Evolutionary conservation across 1,139 yeast species (phyloP).

Genomic region (Spathaspora sp.): DNA sequence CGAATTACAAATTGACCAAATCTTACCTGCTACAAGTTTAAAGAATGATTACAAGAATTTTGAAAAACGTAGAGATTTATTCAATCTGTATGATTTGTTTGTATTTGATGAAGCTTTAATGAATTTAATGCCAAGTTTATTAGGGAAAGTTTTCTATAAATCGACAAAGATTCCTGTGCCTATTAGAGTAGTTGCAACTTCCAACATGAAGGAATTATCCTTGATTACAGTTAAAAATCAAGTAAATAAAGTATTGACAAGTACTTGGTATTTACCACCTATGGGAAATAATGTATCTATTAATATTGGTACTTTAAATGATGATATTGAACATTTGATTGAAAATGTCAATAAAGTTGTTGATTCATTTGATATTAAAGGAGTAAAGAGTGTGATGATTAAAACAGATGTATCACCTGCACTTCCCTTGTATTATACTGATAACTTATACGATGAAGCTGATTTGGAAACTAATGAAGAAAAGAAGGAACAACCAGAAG

Average conservation of each 20-base stretch:
- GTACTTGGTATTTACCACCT: slow-evolving; percentile 68
- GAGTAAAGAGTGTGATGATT: slow-evolving; percentile 60
- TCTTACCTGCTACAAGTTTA: slow-evolving; percentile 55
- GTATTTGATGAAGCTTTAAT: slow-evolving; percentile 81
- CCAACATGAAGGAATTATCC: slow-evolving; percentile 46
- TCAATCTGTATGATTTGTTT: slow-evolving; percentile 65
- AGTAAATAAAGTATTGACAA: slow-evolving; percentile 54
- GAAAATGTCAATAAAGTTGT: slow-evolving; percentile 61
- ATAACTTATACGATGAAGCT: slow-evolving; percentile 49
- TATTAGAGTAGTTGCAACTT: slow-evolving; percentile 48
- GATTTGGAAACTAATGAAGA: slow-evolving; percentile 28
- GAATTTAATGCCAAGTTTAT: slow-evolving; percentile 74
- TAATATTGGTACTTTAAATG: slow-evolving; percentile 61
- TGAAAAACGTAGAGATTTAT: slow-evolving; percentile 69
- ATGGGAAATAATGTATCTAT: slow-evolving; percentile 70
- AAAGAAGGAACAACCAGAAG: slow-evolving; percentile 22
- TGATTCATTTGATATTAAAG: slow-evolving; percentile 42
- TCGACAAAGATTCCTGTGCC: slow-evolving; percentile 71
- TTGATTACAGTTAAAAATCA: slow-evolving; percentile 56
- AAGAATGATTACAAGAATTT: slow-evolving; percentile 67
- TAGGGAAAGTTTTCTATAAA: slow-evolving; percentile 76
- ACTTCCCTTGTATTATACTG: slow-evolving; percentile 75
- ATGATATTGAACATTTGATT: slow-evolving; percentile 37
- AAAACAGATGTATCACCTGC: slow-evolving; percentile 77
- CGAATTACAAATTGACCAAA: slow-evolving; percentile 45